These are phyloP conservation scores for Glarea lozoyensis DNA, from an alignment of 495 filamentous ascomycete genomes.

Conservation along the genomic window DNA sequence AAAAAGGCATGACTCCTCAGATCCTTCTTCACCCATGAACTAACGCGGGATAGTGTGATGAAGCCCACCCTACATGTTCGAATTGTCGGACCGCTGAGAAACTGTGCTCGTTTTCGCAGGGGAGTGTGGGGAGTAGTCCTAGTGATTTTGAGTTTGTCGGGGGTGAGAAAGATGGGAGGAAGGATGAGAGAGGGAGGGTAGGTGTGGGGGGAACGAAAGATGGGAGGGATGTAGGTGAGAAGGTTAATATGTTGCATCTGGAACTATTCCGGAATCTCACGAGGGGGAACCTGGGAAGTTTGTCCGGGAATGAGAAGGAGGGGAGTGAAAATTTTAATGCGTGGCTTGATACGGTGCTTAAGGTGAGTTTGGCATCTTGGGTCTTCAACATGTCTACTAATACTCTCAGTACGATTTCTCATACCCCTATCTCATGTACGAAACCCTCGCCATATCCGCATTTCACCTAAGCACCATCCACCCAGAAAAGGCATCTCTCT, in stretches of 20 bases:
- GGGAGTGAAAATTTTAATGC: no score
- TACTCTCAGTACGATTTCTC: conserved; percentile 19
- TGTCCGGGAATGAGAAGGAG: not conserved
- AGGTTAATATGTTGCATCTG: conserved; percentile 23
- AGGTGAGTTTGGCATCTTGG: not conserved
- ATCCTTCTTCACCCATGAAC: not conserved
- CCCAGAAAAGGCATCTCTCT: conserved; percentile 18
- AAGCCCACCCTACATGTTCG: conserved; percentile 21
- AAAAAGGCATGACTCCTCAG: conserved; percentile 8
- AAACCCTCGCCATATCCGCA: conserved; percentile 33
- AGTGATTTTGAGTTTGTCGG: not conserved
- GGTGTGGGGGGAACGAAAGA: no score
- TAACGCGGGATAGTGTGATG: conserved; percentile 23
- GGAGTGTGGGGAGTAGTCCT: not conserved
- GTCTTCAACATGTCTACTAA: not conserved
- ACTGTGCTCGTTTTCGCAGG: conserved; percentile 17
- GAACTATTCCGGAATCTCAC: conserved; percentile 23
- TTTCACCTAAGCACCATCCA: conserved; percentile 27
- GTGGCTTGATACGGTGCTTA: not conserved
- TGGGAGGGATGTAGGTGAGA: not conserved
- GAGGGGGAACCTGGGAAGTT: not conserved
- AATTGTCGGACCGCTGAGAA: conserved; percentile 19
- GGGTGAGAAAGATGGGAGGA: not conserved
- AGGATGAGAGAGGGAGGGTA: no score
- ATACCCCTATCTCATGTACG: conserved; percentile 34